These are phyloP conservation scores for Jaltomata sinuosa DNA, from an alignment of 257 asterid genomes.

Conservation along the genomic window DNA sequence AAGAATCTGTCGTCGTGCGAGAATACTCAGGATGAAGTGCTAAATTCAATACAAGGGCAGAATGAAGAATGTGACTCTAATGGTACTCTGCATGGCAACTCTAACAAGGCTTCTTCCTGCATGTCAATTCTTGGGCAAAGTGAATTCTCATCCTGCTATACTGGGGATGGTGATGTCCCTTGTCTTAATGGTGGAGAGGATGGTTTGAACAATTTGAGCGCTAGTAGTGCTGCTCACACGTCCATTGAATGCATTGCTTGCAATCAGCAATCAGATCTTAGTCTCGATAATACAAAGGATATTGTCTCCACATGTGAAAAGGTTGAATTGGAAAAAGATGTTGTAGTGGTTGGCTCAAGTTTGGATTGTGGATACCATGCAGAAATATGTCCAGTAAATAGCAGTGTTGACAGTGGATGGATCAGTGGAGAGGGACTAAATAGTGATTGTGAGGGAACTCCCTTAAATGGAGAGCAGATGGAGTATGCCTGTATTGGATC, in stretches of 20 bases:
- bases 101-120: conserved; percentile 5
- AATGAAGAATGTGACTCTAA: conserved; percentile 26
- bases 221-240: conserved; percentile 19
- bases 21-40: conserved; percentile 13
- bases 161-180: conserved; percentile 11
- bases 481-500: conserved; percentile 11
- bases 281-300: conserved; percentile 9
- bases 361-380: conserved; percentile 20
- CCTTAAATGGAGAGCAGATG: conserved; percentile 9
- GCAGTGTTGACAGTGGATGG: conserved; percentile 11
- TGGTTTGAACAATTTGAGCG: conserved; percentile 23
- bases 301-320: conserved; percentile 8
- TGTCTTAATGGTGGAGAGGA: conserved; percentile 20
- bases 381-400: conserved; percentile 32
- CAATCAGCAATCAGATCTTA: conserved; percentile 16
- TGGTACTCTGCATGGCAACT: conserved; percentile 13
- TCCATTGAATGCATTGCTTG: conserved; percentile 12
- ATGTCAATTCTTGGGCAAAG: conserved; percentile 14
- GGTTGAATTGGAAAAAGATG: conserved; percentile 4
- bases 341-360: background rate
- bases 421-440: background rate
- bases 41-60: conserved; percentile 18
- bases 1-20: conserved; percentile 9
- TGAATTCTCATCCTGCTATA: conserved; percentile 21
- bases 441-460: conserved; percentile 9